Evolutionary conservation across 2,329 filamentous ascomycete species (phyloP), one percentile per base, ranked within the genome.

Genomic region (Berkeleyomyces rouxiae): DNA sequence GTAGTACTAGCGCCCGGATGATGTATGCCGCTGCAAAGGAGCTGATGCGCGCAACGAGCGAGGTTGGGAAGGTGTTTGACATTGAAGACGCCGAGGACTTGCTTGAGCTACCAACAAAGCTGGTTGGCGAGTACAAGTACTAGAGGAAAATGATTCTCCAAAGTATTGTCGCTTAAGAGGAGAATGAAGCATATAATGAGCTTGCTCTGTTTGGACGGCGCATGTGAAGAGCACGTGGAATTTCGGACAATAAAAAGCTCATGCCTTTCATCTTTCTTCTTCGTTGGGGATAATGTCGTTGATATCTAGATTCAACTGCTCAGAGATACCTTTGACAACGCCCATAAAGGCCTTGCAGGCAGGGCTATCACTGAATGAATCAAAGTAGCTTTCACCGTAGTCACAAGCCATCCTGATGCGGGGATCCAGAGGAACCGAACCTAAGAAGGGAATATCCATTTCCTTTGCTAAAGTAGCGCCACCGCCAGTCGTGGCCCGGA

Each of bases 391-490:
- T 81, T 99, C 93, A 4, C 95, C 93, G 73, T 88, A 96, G 73
- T 99, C 93, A 70, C 92, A 96, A 2, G 91, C 87, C 88, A 96
- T 95, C 7, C 93, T 88, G 67, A 99, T 96, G 66, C 92, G 79
- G 3, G 93, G 92, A 70, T 99, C 93, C 61, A 99, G 75, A 44
- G 93, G 93, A 10, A 99, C 91, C 10, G 87, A 82, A 0, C 93
- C 93, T 36, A 99, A 74, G 71, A 95, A 99, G 0, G 88, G 88
- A 11, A 99, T 87, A 1, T 81, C 82, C 79, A 92, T 90, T 72
- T 97, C 92, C 71, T 86, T 79, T 1, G 93, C 92, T 67, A 99
- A 73, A 49, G 82, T 83, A 63, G 79, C 79, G 1, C 88, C 93
- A 23, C 95, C 93, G 7, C 93, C 93, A 0, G 93, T 99, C 7